Base-by-base conservation (phyloP, 2,329 filamentous ascomycete genomes). In the Arachnopeziza araneosa region DNA sequence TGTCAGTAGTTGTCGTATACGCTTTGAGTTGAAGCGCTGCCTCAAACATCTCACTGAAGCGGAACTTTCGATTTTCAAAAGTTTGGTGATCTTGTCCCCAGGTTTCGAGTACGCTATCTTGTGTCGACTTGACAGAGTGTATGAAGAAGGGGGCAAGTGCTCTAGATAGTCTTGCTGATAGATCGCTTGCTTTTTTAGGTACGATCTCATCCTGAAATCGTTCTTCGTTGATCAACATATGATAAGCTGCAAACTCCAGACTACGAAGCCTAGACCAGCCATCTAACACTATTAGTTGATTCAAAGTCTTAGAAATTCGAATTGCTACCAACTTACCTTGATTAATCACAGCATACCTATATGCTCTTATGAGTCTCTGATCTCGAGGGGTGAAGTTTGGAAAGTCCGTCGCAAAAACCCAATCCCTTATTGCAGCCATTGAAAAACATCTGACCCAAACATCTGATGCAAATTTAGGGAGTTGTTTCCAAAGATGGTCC, bases 191-290 rank as follows among this genome's bases (percentile, higher is more conserved):
- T 52, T 52, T 56, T 49, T 14, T 59, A 9, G 50, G 49, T 26
- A 62, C 57, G 2, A 50, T 21, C 2, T 30, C n/a, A n/a, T 64
- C 14, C 19, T 52, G 55, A 26, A 63, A 60, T 4, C 50, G 8
- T 19, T 54, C 51, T 2, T 32, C 26, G 7, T 60, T 30, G 2
- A 61, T 59, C 1, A 61, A 22, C 1, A 10, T 17, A 9, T 52
- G 53, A 59, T 65, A 54, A 32, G 64, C 60, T n/a, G 62, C 59
- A 5, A 64, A 36, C 2, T 64, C 62, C 10, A 64, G 55, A 36
- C 52, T 58, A 14, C 23, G 55, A 22, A 65, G 32, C 24, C 52
- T 48, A 12, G 26, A 21, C 24, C 52, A 57, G 3, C 60, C 60
- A 53, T 55, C 64, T 65, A 32, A 6, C 12, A 2, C 4, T 22